These are phyloP conservation scores for Flaveria robusta DNA, from an alignment of 129 eudicot genomes.

Conservation along the genomic window DNA sequence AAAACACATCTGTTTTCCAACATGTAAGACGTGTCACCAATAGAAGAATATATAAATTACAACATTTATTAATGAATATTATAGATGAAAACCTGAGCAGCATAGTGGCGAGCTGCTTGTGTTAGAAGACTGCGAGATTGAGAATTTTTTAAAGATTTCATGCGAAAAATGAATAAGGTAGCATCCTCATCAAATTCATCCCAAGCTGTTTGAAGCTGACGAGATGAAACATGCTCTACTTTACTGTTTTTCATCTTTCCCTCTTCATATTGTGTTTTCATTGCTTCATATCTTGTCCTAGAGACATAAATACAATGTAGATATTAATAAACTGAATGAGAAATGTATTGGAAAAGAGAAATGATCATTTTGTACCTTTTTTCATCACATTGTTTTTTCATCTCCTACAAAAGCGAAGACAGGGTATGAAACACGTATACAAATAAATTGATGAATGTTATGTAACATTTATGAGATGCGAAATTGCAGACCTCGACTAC, in stretches of 20 bases:
- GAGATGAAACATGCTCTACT: slow-evolving; percentile 56
- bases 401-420: slow-evolving; percentile 62
- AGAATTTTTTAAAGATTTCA: slow-evolving; percentile 82
- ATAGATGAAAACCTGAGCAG: slow-evolving; percentile 71
- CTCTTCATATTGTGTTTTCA: slow-evolving; percentile 57
- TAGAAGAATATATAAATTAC: not conserved
- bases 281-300: slow-evolving; percentile 60
- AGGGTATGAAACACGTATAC: not conserved
- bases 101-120: slow-evolving; percentile 89
- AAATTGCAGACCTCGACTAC: slow-evolving; percentile 70
- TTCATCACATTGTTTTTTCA: slow-evolving; percentile 78
- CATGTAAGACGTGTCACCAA: slow-evolving; percentile 26
- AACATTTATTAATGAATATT: not conserved
- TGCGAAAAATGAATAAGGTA: slow-evolving; percentile 69
- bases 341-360: slow-evolving; percentile 13
- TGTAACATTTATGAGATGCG: slow-evolving; percentile 6
- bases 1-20: slow-evolving; percentile 60
- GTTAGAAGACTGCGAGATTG: slow-evolving; percentile 91
- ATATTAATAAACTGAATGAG: not conserved
- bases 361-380: slow-evolving; percentile 56
- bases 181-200: slow-evolving; percentile 83
- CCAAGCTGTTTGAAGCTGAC: slow-evolving; percentile 60
- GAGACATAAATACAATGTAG: slow-evolving; percentile 13
- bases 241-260: slow-evolving; percentile 57
- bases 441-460: slow-evolving; percentile 11